phyloP scores from a whole-genome alignment of 352 stramenopile species.

The Phytophthora agathidicida region DNA sequence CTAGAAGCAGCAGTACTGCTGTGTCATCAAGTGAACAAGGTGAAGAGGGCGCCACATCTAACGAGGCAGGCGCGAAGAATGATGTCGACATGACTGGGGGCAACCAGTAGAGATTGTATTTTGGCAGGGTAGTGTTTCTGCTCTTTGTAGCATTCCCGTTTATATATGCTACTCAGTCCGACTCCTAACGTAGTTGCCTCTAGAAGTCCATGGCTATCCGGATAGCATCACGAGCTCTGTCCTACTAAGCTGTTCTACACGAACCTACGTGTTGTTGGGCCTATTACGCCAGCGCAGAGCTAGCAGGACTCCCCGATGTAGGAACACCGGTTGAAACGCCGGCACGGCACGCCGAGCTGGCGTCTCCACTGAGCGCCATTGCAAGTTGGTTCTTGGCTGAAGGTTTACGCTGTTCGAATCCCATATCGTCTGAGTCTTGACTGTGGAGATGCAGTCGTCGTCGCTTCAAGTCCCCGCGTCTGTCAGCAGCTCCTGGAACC shows the following conservation, averaged over 20 bases:
- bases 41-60: conserved; percentile 1
- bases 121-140: conserved; percentile 11
- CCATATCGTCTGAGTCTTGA: conserved; percentile 22
- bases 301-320: too few species aligned
- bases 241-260: too few species aligned
- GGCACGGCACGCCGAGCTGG: too few species aligned
- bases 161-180: too few species aligned
- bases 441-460: conserved; percentile 43
- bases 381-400: conserved; percentile 23
- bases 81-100: conserved; percentile 17
- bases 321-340: too few species aligned
- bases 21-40: neutral
- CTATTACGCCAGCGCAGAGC: too few species aligned
- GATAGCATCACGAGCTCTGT: too few species aligned
- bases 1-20: conserved; percentile 10
- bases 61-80: neutral
- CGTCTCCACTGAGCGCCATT: conserved; percentile 21
- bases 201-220: too few species aligned
- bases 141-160: too few species aligned
- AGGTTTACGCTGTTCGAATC: conserved; percentile 10
- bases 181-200: too few species aligned
- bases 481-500: conserved; percentile 29
- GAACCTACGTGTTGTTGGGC: too few species aligned
- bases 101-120: conserved; percentile 26
- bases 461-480: conserved; percentile 56